A percentile compares a stretch with the other conserved stretches of the same genome.
Evolutionary conservation across 768 basidiomycete species (phyloP).

Genomic region (Naganishia randhawae): DNA sequence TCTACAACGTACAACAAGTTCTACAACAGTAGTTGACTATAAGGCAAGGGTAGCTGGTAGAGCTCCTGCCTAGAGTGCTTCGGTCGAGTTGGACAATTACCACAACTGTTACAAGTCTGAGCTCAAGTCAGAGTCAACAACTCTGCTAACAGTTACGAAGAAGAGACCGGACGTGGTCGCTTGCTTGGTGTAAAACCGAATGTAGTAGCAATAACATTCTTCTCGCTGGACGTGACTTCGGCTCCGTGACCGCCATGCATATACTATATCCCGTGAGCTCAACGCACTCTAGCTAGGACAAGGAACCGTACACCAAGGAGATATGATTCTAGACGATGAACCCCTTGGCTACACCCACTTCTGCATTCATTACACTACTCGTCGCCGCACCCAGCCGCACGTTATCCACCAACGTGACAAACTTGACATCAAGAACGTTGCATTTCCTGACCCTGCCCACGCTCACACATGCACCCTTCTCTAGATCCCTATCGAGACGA

Average conservation of each 20-base stretch:
- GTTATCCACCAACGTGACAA: constrained; percentile 87
- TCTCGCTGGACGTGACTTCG: too few relatives aligned
- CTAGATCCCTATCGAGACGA: constrained; percentile 79
- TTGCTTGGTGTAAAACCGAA: too few relatives aligned
- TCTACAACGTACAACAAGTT: too few relatives aligned
- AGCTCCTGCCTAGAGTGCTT: too few relatives aligned
- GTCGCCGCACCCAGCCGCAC: constrained; percentile 95
- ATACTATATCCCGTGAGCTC: background rate
- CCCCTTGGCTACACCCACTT: constrained; percentile 81
- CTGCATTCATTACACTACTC: constrained; percentile 93
- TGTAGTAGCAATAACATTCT: too few relatives aligned
- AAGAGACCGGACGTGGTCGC: background rate
- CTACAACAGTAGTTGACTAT: too few relatives aligned
- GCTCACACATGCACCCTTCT: constrained; percentile 83
- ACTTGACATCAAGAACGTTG: constrained; percentile 89
- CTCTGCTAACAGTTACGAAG: too few relatives aligned
- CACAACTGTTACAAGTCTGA: too few relatives aligned
- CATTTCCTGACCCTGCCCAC: constrained; percentile 90
- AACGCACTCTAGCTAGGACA: background rate
- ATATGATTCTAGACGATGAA: constrained; percentile 29
- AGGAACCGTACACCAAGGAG: background rate
- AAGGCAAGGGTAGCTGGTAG: too few relatives aligned
- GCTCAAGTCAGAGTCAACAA: too few relatives aligned
- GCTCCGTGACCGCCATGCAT: background rate
- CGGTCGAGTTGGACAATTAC: too few relatives aligned